phyloP scores from a whole-genome alignment of 192 early-diverging fungal species.

The Rhizophlyctis rosea region DNA sequence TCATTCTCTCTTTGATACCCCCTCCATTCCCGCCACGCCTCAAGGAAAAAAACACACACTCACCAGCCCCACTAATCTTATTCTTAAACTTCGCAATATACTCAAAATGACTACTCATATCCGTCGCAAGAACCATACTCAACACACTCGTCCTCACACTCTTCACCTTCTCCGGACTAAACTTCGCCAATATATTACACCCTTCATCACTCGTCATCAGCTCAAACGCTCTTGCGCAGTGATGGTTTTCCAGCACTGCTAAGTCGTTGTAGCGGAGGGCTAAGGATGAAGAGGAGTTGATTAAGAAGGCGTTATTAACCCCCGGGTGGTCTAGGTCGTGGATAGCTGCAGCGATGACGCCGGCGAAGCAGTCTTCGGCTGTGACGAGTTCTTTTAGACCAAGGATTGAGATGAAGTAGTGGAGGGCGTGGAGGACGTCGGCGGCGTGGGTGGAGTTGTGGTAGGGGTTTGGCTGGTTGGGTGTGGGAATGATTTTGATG shows the following conservation, averaged over 20 bases:
- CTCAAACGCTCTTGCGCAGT: slow-evolving; percentile 49
- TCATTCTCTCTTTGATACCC: slow-evolving; percentile 27
- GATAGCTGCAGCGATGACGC: neutral
- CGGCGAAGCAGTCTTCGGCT: slow-evolving; percentile 32
- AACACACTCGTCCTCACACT: slow-evolving; percentile 38
- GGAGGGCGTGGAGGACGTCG: slow-evolving; percentile 83
- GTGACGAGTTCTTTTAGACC: slow-evolving; percentile 74
- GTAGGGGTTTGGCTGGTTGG: no score
- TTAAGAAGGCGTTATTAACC: slow-evolving; percentile 90
- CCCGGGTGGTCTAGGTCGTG: slow-evolving; percentile 76
- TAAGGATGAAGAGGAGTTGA: slow-evolving; percentile 72
- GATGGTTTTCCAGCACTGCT: slow-evolving; percentile 92
- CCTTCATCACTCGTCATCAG: slow-evolving; percentile 35
- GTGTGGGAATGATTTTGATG: no score
- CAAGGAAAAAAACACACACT: neutral
- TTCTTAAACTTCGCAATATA: slow-evolving; percentile 52
- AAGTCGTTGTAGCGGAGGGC: slow-evolving; percentile 90
- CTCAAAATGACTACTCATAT: slow-evolving; percentile 53
- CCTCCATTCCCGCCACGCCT: slow-evolving; percentile 1
- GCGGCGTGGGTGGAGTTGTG: slow-evolving; percentile 96
- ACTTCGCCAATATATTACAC: slow-evolving; percentile 35
- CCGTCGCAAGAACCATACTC: slow-evolving; percentile 51
- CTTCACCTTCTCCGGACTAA: slow-evolving; percentile 32
- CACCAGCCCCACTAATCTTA: slow-evolving; percentile 26
- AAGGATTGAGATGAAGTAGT: slow-evolving; percentile 45